Evolutionary conservation across 148 eudicot genomes (phyloP).

Genomic region (Silene latifolia): DNA sequence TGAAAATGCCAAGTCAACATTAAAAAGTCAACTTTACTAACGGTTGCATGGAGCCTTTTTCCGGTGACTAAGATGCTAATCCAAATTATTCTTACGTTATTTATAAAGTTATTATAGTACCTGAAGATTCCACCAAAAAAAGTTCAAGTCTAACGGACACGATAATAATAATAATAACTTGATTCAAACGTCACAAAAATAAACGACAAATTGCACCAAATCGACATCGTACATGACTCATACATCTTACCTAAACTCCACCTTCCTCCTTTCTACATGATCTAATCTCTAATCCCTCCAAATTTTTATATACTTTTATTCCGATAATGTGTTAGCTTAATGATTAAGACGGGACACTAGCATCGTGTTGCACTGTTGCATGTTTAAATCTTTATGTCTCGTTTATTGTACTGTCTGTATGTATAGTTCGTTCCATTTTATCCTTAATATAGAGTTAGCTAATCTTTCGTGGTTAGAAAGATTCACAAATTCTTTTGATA

Average conservation of each 20-base stretch:
- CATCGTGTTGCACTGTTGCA: background rate
- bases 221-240: constrained; percentile 2
- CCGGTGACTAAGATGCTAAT: background rate
- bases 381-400: background rate
- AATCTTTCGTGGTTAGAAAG: background rate
- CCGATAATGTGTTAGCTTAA: background rate
- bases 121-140: constrained; percentile 16
- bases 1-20: background rate
- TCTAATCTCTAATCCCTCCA: background rate
- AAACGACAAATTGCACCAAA: background rate
- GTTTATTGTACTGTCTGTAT: background rate
- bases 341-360: background rate
- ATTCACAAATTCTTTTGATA: too few relatives aligned
- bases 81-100: background rate
- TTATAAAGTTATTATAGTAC: background rate
- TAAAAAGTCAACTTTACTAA: constrained; percentile 14
- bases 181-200: constrained; percentile 11
- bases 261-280: background rate
- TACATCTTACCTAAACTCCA: background rate
- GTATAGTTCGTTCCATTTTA: background rate
- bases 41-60: constrained; percentile 14
- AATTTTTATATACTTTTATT: too few relatives aligned
- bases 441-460: background rate
- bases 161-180: background rate
- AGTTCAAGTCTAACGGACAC: background rate